Evolutionary conservation across 257 asterid species (phyloP), one percentile per base, ranked within the genome.

Genomic region (Salvia hispanica): DNA sequence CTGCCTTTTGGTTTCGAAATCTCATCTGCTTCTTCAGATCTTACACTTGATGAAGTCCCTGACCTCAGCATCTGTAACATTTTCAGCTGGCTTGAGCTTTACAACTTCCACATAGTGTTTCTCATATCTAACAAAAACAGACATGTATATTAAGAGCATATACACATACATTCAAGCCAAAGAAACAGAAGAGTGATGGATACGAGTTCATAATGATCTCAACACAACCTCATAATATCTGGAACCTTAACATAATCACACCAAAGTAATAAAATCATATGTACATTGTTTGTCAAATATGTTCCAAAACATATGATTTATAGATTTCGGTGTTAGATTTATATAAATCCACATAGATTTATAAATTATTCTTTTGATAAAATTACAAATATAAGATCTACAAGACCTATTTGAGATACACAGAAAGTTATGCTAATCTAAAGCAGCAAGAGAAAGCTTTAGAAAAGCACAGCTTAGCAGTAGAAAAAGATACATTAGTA

Each of bases 61-160:
- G 12, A 57, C 81, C 50, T 76, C 92, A 58, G 77, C 55, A 66
- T 78, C 82, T 67, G 71, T 70, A 42, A 67, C 79, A 73, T 73
- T 80, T 65, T 79, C 95, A 33, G 76, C 78, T 62, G 87, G 71
- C 73, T 82, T 87, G 74, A 70, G 63, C 75, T 81, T 80, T 67
- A 62, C 45, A 67, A 79, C 87, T 63, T 88, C 95, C 78, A 58
- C 62, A 73, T 85, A 94, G 66, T 75, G 74, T 79, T 87, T 82
- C 77, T 94, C 96, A 73, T 87, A 88, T 77, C 99, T 94, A 68
- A 11, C 57, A 9, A 14, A 76, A 58, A 70, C n/a, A 18, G 64
- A 72, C 71, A 21, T 43, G 53, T 59, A 77, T 54, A 58, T 56
- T 63, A 7, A 15, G 53, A 45, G 56, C 44, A 25, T 45, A 62